Percentiles rank a stretch among this genome's conserved stretches.
Evolutionary conservation across 2,329 filamentous ascomycete species (phyloP).

Genomic region (Paracoccidioides brasiliensis): DNA sequence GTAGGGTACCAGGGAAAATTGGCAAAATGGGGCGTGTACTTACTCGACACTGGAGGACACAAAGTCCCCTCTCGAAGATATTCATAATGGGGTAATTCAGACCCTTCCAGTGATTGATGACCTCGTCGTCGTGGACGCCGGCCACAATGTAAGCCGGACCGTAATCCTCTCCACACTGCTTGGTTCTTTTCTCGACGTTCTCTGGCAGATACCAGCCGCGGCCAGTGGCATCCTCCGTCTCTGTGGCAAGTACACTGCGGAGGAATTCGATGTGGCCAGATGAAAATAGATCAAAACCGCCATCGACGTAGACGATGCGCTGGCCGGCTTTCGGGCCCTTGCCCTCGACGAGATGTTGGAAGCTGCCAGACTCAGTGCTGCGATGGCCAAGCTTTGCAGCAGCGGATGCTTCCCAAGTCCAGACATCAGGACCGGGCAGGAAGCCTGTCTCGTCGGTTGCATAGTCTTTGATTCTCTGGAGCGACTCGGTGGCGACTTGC

Average conservation of each 20-base stretch:
- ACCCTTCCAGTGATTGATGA: constrained; percentile 94
- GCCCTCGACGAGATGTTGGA: constrained; percentile 56
- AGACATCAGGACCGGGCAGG: constrained; percentile 68
- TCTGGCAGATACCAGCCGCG: constrained; percentile 64
- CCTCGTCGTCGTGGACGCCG: constrained; percentile 84
- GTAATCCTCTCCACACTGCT: constrained; percentile 57
- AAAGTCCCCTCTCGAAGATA: constrained; percentile 89
- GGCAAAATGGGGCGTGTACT: constrained; percentile 17
- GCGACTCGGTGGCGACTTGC: constrained; percentile 53
- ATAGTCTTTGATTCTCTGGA: constrained; percentile 67
- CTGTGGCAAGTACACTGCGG: constrained; percentile 57
- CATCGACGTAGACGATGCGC: constrained; percentile 85
- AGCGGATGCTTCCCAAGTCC: constrained; percentile 50
- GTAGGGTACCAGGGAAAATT: background rate
- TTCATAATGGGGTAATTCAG: constrained; percentile 99
- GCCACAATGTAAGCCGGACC: constrained; percentile 77
- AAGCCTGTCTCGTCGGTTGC: constrained; percentile 75
- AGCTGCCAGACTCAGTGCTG: constrained; percentile 50
- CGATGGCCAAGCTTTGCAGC: constrained; percentile 24
- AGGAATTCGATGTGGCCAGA: constrained; percentile 96
- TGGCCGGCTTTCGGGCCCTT: constrained; percentile 63
- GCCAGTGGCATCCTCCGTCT: constrained; percentile 53
- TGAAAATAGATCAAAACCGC: constrained; percentile 91
- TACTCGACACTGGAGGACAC: constrained; percentile 87
- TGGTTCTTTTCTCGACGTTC: constrained; percentile 48